Conservation (phyloP, 805 yeast species). For the Candida railenensis region DNA sequence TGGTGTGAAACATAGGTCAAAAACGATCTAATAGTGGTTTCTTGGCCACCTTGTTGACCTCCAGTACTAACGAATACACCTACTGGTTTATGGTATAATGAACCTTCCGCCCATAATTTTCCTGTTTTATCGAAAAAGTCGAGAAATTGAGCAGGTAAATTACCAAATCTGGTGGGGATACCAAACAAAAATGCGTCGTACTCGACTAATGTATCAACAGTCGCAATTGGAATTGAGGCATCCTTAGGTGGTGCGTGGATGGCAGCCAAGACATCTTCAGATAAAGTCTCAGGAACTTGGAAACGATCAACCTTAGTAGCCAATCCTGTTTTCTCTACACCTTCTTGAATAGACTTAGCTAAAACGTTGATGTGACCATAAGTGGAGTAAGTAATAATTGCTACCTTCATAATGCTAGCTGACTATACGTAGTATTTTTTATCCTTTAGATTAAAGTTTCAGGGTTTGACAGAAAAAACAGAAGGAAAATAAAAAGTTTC, state of each 20-base stretch:
- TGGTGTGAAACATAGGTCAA: conserved; percentile 24
- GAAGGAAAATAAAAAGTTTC: background rate
- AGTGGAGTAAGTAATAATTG: conserved; percentile 76
- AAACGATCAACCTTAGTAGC: conserved; percentile 61
- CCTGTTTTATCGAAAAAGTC: conserved; percentile 25
- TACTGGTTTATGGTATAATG: conserved; percentile 21
- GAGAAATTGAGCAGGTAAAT: conserved; percentile 23
- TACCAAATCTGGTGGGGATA: conserved; percentile 25
- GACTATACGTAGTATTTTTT: background rate
- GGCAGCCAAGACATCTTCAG: conserved; percentile 56
- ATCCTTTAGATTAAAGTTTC: background rate
- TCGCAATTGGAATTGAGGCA: conserved; percentile 16
- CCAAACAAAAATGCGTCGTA: conserved; percentile 28
- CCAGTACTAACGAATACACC: conserved; percentile 26
- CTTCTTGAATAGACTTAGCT: conserved; percentile 68
- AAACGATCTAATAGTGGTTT: conserved; percentile 21
- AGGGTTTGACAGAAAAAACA: background rate
- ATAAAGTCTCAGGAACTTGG: conserved; percentile 79
- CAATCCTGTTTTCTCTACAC: conserved; percentile 65
- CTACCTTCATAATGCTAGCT: conserved; percentile 46
- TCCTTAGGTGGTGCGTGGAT: conserved; percentile 71
- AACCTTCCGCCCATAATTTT: conserved; percentile 22
- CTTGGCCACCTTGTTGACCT: conserved; percentile 25
- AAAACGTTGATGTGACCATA: conserved; percentile 74
- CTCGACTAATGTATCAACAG: conserved; percentile 17